Base-by-base conservation (phyloP, 2,329 filamentous ascomycete genomes). In the Tricladium varicosporioides region DNA sequence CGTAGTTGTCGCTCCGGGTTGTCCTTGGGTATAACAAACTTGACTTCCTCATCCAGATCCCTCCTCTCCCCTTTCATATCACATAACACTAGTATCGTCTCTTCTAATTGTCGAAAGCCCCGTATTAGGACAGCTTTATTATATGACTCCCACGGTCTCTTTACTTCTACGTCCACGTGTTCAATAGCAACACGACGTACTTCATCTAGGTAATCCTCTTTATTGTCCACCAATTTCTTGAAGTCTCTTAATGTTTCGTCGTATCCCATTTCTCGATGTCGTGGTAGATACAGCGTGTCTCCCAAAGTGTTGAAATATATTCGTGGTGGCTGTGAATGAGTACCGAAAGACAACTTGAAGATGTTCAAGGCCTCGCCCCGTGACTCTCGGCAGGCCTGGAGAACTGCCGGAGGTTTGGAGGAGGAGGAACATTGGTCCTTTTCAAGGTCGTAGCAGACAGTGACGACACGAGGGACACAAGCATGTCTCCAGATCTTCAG, bases 71-170 rank as follows among this genome's bases (percentile, higher is more conserved):
- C 40, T 27, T 44, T 50, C 18, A 14, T 10, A 11, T 45, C 44
- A 11, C 22, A 36, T 4, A 67, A 43, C 3, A 71, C 66, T 0
- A 70, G 45, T 8, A 62, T 52, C 7, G 70, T 56, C 45, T 68
- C 59, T 22, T 66, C 57, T 5, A 71, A 47, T 0, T 70, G 65
- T 1, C 70, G 70, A 49, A 78, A 79, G 53, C 71, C 73, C 47
- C 75, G 68, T 52, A 80, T 71, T 44, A 80, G 65, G 19, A 72
- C 71, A 32, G 76, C 75, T 67, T 80, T 80, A 69, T 77, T 78
- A 69, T 79, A 80, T 10, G 74, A 74, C 69, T 80, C 78, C 78
- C 78, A 80, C 14, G 77, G 77, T 36, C 76, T 69, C 49, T 77
- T 74, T 51, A 78, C 71, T 33, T 73, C 69, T 14, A 73, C 67